A percentile compares a stretch with the other conserved stretches of the same genome.
Conservation (phyloP, 139 green algal species). For the Chlorella ohadii region DNA sequence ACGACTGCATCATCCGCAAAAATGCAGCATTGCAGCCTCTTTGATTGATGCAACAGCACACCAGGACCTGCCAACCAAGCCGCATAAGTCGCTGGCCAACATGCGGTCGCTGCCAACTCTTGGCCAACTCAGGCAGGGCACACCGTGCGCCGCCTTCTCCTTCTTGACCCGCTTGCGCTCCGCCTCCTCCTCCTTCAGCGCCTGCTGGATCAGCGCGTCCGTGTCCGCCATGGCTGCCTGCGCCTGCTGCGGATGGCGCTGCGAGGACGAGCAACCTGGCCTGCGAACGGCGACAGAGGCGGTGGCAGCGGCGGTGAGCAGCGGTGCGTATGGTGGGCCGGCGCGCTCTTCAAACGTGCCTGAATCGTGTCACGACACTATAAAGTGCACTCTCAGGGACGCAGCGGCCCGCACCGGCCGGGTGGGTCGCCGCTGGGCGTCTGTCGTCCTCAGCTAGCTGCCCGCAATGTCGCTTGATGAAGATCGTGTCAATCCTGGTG, state of each 20-base stretch:
- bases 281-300: not conserved
- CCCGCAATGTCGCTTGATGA: no score
- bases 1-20: no score
- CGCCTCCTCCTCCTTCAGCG: slow-evolving; percentile 54
- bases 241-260: not conserved
- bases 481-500: no score
- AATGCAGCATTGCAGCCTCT: no score
- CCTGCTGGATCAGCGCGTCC: slow-evolving; percentile 50
- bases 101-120: no score
- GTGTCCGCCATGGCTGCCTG: slow-evolving; percentile 32
- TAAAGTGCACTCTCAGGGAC: no score
- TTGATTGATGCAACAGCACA: no score
- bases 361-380: not conserved
- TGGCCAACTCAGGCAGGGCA: not conserved
- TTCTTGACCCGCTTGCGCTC: slow-evolving; percentile 40
- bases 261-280: no score
- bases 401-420: no score
- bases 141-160: slow-evolving; percentile 25
- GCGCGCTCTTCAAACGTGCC: not conserved
- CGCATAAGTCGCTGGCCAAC: no score
- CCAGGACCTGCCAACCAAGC: not conserved
- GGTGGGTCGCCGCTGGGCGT: no score
- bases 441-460: no score
- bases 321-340: not conserved
- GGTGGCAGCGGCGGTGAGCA: not conserved